Percentiles rank a stretch among this genome's conserved stretches.
phyloP scores from a whole-genome alignment of 805 yeast genomes.

The Debaryomyces hansenii region DNA sequence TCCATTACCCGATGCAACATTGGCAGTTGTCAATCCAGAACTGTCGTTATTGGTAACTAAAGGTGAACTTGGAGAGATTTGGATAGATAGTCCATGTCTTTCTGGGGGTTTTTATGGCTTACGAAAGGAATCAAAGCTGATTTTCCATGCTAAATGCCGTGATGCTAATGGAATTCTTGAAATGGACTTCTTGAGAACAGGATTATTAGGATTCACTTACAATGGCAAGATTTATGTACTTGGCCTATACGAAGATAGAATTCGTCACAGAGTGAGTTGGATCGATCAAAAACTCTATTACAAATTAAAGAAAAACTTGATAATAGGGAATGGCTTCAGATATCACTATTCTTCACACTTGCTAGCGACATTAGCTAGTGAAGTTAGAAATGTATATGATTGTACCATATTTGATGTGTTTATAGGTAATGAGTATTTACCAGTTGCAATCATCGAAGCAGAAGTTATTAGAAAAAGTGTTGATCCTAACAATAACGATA shows the following conservation, averaged over 20 bases:
- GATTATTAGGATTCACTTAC: slow-evolving; percentile 82
- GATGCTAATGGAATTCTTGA: slow-evolving; percentile 71
- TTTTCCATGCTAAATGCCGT: slow-evolving; percentile 79
- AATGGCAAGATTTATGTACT: slow-evolving; percentile 86
- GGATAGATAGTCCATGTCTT: slow-evolving; percentile 93
- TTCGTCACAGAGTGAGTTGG: slow-evolving; percentile 74
- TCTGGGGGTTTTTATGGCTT: slow-evolving; percentile 88
- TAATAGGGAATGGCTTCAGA: slow-evolving; percentile 42
- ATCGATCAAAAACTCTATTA: slow-evolving; percentile 47
- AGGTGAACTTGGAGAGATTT: slow-evolving; percentile 89
- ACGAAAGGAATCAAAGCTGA: slow-evolving; percentile 61
- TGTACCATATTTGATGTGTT: slow-evolving; percentile 88
- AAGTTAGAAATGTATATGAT: slow-evolving; percentile 79
- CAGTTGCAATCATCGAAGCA: slow-evolving; percentile 84
- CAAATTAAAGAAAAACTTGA: slow-evolving; percentile 27
- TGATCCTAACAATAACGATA: slow-evolving; percentile 17
- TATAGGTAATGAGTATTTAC: slow-evolving; percentile 75
- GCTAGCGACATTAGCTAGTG: slow-evolving; percentile 78
- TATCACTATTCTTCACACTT: slow-evolving; percentile 88
- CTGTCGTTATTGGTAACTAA: slow-evolving; percentile 70
- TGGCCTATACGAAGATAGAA: slow-evolving; percentile 89
- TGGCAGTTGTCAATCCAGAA: slow-evolving; percentile 94
- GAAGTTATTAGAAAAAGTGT: slow-evolving; percentile 41
- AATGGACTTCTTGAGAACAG: slow-evolving; percentile 84
- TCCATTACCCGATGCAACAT: slow-evolving; percentile 90